These are phyloP conservation scores for Cercospora sp. DNA, from an alignment of 2,329 filamentous ascomycete species.

Conservation along the genomic window DNA sequence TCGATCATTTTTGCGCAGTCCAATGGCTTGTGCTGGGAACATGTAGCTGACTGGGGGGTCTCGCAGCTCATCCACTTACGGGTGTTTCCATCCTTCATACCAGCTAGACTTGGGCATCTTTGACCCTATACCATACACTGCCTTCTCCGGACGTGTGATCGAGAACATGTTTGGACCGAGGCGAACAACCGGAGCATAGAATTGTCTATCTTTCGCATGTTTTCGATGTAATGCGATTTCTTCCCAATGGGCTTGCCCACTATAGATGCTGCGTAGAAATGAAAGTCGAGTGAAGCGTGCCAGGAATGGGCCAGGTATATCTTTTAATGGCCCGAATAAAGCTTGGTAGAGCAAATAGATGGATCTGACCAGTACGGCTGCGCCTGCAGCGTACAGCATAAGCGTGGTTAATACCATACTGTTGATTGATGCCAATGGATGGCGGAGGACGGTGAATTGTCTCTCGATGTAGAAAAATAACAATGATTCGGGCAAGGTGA, in stretches of 20 bases:
- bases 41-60: background rate
- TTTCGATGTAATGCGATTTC: conserved; percentile 30
- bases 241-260: conserved; percentile 27
- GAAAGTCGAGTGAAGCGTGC: conserved; percentile 30
- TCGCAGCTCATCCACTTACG: background rate
- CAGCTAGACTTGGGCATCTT: conserved; percentile 32
- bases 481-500: background rate
- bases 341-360: conserved; percentile 6
- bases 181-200: conserved; percentile 28
- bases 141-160: conserved; percentile 23
- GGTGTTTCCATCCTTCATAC: conserved; percentile 26
- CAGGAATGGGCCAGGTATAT: conserved; percentile 28
- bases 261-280: conserved; percentile 27
- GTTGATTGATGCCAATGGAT: background rate
- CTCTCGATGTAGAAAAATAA: too few species aligned
- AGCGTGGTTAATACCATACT: conserved; percentile 1
- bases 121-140: conserved; percentile 28
- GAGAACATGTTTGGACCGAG: conserved; percentile 30
- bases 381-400: conserved; percentile 6
- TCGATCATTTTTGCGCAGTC: background rate
- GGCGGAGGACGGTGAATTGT: too few species aligned
- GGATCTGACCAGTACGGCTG: background rate
- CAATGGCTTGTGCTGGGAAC: background rate
- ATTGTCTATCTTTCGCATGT: conserved; percentile 21
- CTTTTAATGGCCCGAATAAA: conserved; percentile 18